phyloP scores from a whole-genome alignment of 2,329 filamentous ascomycete genomes.

The Fusarium chlamydosporum region DNA sequence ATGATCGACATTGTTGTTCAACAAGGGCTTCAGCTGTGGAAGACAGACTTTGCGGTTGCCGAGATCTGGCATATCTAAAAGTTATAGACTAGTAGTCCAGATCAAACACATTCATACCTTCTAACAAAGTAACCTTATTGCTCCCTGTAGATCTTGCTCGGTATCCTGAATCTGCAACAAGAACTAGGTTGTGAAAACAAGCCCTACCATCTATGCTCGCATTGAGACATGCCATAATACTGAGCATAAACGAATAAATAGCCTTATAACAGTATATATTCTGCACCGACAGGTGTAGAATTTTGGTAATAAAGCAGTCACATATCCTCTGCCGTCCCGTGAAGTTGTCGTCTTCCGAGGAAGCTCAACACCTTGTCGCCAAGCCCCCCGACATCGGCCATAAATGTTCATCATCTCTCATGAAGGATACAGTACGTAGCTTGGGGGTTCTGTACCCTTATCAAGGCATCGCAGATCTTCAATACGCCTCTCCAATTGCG shows the following conservation, averaged over 20 bases:
- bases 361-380: background rate
- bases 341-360: background rate
- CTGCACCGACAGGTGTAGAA: background rate
- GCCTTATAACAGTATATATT: background rate
- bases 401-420: conserved; percentile 5
- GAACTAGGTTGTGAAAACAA: background rate
- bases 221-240: background rate
- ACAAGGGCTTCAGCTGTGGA: conserved; percentile 31
- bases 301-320: background rate
- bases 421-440: conserved; percentile 13
- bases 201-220: background rate
- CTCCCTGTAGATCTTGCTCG: background rate
- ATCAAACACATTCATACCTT: background rate
- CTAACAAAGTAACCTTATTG: background rate
- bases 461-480: background rate
- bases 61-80: background rate
- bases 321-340: background rate
- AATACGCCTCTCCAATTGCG: background rate
- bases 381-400: conserved; percentile 25
- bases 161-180: conserved; percentile 6
- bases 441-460: background rate
- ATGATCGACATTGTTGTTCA: conserved; percentile 25
- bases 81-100: background rate
- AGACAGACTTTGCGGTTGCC: conserved; percentile 2
- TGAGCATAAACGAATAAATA: background rate